phyloP scores from a whole-genome alignment of 2,329 filamentous ascomycete genomes.

The Teratosphaeria gauchensis region DNA sequence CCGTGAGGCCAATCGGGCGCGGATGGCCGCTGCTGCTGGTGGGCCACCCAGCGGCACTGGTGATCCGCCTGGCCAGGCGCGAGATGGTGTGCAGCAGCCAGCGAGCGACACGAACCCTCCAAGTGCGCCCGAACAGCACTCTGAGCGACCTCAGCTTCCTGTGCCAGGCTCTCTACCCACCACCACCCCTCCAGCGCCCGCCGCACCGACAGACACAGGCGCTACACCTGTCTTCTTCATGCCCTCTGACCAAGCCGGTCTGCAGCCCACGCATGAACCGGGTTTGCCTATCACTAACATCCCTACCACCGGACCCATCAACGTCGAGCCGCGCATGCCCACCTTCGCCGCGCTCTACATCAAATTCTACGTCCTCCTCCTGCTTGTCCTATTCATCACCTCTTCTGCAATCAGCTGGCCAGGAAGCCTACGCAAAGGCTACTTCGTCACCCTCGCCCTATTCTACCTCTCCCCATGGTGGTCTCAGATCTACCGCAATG shows the following conservation, averaged over 20 bases:
- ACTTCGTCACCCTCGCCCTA: conserved; percentile 56
- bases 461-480: conserved; percentile 83
- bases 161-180: conserved; percentile 32
- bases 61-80: conserved; percentile 1
- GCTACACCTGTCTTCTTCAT: conserved; percentile 44
- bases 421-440: conserved; percentile 41
- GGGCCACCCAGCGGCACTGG: neutral
- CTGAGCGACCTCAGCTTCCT: neutral
- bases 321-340: conserved; percentile 9
- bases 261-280: conserved; percentile 21
- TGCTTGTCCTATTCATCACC: conserved; percentile 48
- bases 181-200: conserved; percentile 37
- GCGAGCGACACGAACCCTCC: neutral
- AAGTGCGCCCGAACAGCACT: neutral
- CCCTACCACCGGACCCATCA: neutral
- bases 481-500: conserved; percentile 85
- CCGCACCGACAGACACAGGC: conserved; percentile 34
- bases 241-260: conserved; percentile 48
- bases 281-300: neutral
- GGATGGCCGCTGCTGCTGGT: conserved; percentile 5
- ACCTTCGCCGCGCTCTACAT: conserved; percentile 49
- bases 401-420: conserved; percentile 52
- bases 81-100: neutral
- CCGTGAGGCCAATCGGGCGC: neutral
- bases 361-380: conserved; percentile 52